Base-by-base conservation (phyloP, 2,329 filamentous ascomycete genomes). In the Pseudophaeomoniella oleicola region DNA sequence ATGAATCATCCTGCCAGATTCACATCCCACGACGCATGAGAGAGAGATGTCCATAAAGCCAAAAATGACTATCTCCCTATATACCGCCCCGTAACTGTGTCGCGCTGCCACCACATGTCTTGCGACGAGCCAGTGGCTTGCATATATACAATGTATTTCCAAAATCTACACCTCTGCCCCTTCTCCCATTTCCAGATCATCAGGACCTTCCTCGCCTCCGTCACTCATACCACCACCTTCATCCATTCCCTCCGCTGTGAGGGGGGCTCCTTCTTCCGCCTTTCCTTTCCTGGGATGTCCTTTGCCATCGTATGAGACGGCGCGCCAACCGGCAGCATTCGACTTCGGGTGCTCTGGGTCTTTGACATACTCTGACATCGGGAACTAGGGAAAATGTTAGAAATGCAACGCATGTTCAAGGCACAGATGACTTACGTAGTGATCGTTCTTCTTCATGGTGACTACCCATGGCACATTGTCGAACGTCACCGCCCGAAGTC, bases 391-490 rank as follows among this genome's bases (percentile, higher is more conserved):
- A 9, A 17, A 34, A 3, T 27, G 11, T 30, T 19, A 16, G 41
- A 47, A 36, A 48, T 40, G n/a, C 36, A 16, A 12, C 12, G 19
- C 4, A 11, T 10, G 29, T 16, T 5, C 6, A 16, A 16, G 13
- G 12, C 12, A 30, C 19, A 31, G 32, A 17, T 19, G 14, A 54
- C 62, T 52, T 50, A 69, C 65, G 57, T 98, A 98, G 59, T 98
- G 90, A 55, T 98, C 88, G 49, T 94, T 94, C 72, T 96, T 96
- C 76, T 98, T 98, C 83, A 98, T 94, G 5, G 90, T 98, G 29
- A 92, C 84, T n/a, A 98, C 86, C 86, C 90, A 98, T 3, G 88
- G 88, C 6, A 98, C 86, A 51, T 92, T 93, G 57, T 98, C 90
- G 52, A 98, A 98, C 0, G 90, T 96, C 57, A 96, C 85, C n/a